Percentiles rank a stretch among this genome's conserved stretches.
phyloP scores from a whole-genome alignment of 2,329 filamentous ascomycete species.

The Emergomyces pasteurianus region DNA sequence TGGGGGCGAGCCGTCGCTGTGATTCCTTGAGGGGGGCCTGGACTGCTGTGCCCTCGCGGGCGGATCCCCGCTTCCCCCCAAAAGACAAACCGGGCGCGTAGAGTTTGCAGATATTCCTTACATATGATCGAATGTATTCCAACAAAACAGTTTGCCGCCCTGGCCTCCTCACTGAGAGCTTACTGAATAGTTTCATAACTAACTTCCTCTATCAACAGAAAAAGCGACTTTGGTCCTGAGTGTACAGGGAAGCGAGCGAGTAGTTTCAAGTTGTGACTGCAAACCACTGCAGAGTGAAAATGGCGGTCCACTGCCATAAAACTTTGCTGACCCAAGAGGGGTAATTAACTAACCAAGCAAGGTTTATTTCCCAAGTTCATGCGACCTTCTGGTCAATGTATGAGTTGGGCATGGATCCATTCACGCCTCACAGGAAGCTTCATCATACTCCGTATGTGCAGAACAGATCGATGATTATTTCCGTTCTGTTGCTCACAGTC shows the following conservation, averaged over 20 bases:
- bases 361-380: background rate
- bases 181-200: background rate
- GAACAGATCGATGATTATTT: background rate
- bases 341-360: background rate
- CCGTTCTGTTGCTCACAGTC: background rate
- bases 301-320: no score
- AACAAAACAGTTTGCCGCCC: background rate
- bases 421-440: background rate
- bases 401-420: background rate
- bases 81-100: slow-evolving; percentile 1
- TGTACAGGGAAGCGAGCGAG: background rate
- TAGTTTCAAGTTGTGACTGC: background rate
- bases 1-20: slow-evolving; percentile 3
- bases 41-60: background rate
- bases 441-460: background rate
- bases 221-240: background rate
- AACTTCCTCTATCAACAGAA: background rate
- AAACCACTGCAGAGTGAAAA: background rate
- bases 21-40: background rate
- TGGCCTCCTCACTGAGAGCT: background rate
- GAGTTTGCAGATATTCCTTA: no score
- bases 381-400: background rate
- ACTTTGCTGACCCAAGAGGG: background rate
- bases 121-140: background rate
- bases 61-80: background rate